Conservation (phyloP, 176 grass and related monocot species). For the Raddia guianensis region DNA sequence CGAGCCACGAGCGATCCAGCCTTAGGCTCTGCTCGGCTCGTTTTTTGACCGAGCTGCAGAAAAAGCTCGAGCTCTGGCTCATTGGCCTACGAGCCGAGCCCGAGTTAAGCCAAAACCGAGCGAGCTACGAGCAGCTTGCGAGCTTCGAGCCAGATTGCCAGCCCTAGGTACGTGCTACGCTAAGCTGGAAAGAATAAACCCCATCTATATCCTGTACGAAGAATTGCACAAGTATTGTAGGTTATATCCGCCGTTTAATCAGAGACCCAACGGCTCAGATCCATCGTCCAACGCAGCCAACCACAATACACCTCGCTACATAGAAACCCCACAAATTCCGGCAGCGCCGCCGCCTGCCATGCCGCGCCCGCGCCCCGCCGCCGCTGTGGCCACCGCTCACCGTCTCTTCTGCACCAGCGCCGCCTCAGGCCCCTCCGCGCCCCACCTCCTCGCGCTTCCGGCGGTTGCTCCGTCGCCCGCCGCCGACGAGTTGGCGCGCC, state of each 20-base stretch:
- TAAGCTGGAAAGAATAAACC: too few relatives aligned
- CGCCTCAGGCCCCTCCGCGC: not conserved
- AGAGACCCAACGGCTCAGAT: not conserved
- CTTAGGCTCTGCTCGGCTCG: too few relatives aligned
- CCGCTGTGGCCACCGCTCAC: not conserved
- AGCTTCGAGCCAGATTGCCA: too few relatives aligned
- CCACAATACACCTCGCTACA: not conserved
- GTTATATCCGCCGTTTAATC: not conserved
- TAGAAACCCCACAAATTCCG: not conserved
- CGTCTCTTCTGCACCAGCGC: conserved; percentile 31
- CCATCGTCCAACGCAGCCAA: not conserved
- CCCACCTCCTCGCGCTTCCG: conserved; percentile 57
- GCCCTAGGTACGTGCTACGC: too few relatives aligned
- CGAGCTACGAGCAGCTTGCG: too few relatives aligned
- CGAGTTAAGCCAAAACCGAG: too few relatives aligned
- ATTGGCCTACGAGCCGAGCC: too few relatives aligned
- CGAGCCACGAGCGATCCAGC: too few relatives aligned
- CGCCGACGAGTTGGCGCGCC: conserved; percentile 66
- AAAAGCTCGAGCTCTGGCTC: too few relatives aligned
- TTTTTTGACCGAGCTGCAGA: too few relatives aligned
- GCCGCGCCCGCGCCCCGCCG: not conserved
- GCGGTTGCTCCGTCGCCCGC: conserved; percentile 41
- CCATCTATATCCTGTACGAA: too few relatives aligned
- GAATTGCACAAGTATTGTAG: not conserved
- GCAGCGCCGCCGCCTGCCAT: conserved; percentile 8